A percentile compares a stretch with the other conserved stretches of the same genome.
Conservation (phyloP, 176 grass and related monocot genomes). For the Aechmea fasciata region DNA sequence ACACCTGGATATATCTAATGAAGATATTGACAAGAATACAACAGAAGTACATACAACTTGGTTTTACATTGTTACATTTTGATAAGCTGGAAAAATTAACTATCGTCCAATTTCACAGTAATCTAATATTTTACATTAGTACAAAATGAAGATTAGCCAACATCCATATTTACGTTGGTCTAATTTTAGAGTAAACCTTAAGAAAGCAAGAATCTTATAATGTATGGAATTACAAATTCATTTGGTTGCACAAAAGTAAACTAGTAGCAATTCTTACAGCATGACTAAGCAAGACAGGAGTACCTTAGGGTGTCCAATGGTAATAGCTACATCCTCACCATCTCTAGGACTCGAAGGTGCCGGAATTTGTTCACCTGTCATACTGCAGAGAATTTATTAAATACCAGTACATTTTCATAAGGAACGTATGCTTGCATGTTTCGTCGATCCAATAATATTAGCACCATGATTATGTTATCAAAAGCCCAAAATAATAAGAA, state of each 20-base stretch:
- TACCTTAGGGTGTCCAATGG: conserved; percentile 68
- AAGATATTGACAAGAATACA: too few species aligned
- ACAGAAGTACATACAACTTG: too few species aligned
- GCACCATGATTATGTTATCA: not conserved
- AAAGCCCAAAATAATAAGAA: not conserved
- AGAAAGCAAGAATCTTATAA: not conserved
- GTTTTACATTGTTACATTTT: too few species aligned
- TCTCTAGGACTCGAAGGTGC: conserved; percentile 88
- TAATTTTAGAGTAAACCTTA: not conserved
- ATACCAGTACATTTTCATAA: conserved; percentile 19
- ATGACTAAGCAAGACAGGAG: conserved; percentile 9
- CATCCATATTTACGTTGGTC: too few species aligned
- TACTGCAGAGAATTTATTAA: conserved; percentile 66
- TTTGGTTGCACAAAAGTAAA: not conserved
- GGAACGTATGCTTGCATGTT: not conserved
- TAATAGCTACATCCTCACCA: conserved; percentile 85
- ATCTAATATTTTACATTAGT: too few species aligned
- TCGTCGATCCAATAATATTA: not conserved
- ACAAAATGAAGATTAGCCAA: too few species aligned
- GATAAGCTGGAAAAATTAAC: too few species aligned
- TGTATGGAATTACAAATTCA: not conserved
- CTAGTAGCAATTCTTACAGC: not conserved
- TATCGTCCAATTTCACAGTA: too few species aligned
- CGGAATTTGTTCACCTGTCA: conserved; percentile 90
- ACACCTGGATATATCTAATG: too few species aligned